A percentile compares a stretch with the other conserved stretches of the same genome.
Conservation (phyloP, 2,329 filamentous ascomycete genomes). For the Xylariales sp. region DNA sequence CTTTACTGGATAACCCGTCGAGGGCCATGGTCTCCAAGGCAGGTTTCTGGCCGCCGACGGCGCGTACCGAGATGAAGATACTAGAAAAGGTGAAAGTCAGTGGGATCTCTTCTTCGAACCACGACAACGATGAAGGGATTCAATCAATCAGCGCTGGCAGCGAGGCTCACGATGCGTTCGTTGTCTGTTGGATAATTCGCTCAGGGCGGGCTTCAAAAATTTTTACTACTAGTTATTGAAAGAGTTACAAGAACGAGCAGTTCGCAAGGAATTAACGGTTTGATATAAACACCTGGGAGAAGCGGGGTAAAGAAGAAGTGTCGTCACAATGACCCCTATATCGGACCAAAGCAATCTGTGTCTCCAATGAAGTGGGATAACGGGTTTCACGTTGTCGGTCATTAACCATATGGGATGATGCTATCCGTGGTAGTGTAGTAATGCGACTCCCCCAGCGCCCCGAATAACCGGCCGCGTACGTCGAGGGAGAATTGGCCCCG, state of each 20-base stretch:
- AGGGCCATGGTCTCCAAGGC: slow-evolving; percentile 44
- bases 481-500: background rate
- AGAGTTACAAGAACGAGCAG: background rate
- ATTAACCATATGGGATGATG: slow-evolving; percentile 5
- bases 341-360: slow-evolving; percentile 18
- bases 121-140: slow-evolving; percentile 16
- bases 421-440: background rate
- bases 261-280: slow-evolving; percentile 1
- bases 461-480: slow-evolving; percentile 2
- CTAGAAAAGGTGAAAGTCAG: slow-evolving; percentile 36
- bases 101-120: slow-evolving; percentile 15
- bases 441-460: background rate
- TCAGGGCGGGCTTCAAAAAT: slow-evolving; percentile 2
- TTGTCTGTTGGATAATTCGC: slow-evolving; percentile 7
- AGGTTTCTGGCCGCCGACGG: slow-evolving; percentile 40
- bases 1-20: slow-evolving; percentile 48
- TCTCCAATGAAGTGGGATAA: slow-evolving; percentile 24
- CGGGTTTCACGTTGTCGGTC: slow-evolving; percentile 13
- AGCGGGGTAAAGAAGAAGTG: slow-evolving; percentile 41
- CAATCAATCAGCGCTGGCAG: slow-evolving; percentile 32
- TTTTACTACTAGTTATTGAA: background rate
- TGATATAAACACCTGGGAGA: slow-evolving; percentile 31
- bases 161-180: slow-evolving; percentile 43
- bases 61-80: slow-evolving; percentile 47
- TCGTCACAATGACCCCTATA: slow-evolving; percentile 42